Base-by-base conservation (phyloP, 1,284 basidiomycete genomes). In the Microbotryum lychnidis-dioicae region DNA sequence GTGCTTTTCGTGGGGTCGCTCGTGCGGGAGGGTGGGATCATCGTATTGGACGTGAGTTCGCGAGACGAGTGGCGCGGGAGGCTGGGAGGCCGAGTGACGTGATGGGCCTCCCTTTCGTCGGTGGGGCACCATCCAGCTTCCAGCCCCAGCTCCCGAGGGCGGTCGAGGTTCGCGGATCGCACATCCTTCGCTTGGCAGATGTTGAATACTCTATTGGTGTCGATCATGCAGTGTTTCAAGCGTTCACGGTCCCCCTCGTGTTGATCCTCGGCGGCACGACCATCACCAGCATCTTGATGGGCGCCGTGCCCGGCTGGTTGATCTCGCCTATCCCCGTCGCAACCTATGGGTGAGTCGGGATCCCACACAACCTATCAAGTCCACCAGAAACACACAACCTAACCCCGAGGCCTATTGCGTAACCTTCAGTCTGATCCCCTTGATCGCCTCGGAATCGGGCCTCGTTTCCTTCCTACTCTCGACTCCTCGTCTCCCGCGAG, bases 211-310 rank as follows among this genome's bases (percentile, higher is more conserved):
- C n/a, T 9, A 16, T 37, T 56, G 16, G 54, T 14, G 27, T 21
- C 37, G 33, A 9, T 47, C 54, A 16, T 21, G 21, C 42, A 69
- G 67, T 60, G 47, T 23, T 69, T 9, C 67, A 69, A 46, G 67
- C 65, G 0, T 63, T 63, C n/a, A 31, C 67, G 23, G 67, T 67
- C 25, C 66, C 67, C 25, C 60, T 67, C 47, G 58, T 69, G 3
- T 53, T 69, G 45, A 60, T 69, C 44, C 60, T 69, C 48, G 67
- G 67, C 14, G 67, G 67, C 12, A 52, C 56, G 48, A 69, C 67
- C 37, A 51, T 69, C 47, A 63, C 54, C 14, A 62, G 57, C 47
- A 37, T 63, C 18, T 57, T 69, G 4, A 56, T 69, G 29, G 65
- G 65, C 12, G 57, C 59, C 29, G 61, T 65, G 4, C 67, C 67